phyloP scores from a whole-genome alignment of 768 basidiomycete species.

The Xanthoconium purpureum region DNA sequence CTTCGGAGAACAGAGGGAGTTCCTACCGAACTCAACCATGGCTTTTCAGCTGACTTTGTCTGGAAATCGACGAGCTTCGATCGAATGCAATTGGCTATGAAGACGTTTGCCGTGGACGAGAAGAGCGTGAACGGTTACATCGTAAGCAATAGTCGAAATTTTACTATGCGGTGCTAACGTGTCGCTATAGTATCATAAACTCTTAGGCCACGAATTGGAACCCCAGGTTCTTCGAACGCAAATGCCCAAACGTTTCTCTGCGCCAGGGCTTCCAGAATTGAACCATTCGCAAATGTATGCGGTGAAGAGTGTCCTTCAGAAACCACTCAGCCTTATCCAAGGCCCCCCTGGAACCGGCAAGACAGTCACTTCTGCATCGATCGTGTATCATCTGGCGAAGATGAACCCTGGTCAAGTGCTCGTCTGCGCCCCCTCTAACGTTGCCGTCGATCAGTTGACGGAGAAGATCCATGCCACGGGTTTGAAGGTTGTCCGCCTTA shows the following conservation, averaged over 20 bases:
- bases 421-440: slow-evolving; percentile 98
- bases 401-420: slow-evolving; percentile 99
- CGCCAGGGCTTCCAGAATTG: slow-evolving; percentile 94
- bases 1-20: slow-evolving; percentile 88
- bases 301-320: slow-evolving; percentile 97
- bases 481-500: slow-evolving; percentile 94
- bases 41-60: slow-evolving; percentile 97
- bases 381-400: slow-evolving; percentile 97
- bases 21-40: slow-evolving; percentile 89
- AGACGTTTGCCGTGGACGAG: slow-evolving; percentile 98
- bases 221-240: slow-evolving; percentile 87
- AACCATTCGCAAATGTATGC: slow-evolving; percentile 99
- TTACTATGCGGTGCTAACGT: slow-evolving; percentile 1
- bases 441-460: slow-evolving; percentile 97
- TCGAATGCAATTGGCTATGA: slow-evolving; percentile 99
- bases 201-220: slow-evolving; percentile 95
- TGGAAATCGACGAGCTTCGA: slow-evolving; percentile 99
- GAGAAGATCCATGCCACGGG: slow-evolving; percentile 99
- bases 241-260: slow-evolving; percentile 97
- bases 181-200: slow-evolving; percentile 82
- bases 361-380: slow-evolving; percentile 98
- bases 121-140: slow-evolving; percentile 99
- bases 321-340: slow-evolving; percentile 96
- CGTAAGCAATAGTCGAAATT: slow-evolving; percentile 45
- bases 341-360: slow-evolving; percentile 99